Percentiles rank a stretch among this genome's conserved stretches.
Evolutionary conservation across 306 rosid genomes (phyloP).

Genomic region (Prunus davidiana): DNA sequence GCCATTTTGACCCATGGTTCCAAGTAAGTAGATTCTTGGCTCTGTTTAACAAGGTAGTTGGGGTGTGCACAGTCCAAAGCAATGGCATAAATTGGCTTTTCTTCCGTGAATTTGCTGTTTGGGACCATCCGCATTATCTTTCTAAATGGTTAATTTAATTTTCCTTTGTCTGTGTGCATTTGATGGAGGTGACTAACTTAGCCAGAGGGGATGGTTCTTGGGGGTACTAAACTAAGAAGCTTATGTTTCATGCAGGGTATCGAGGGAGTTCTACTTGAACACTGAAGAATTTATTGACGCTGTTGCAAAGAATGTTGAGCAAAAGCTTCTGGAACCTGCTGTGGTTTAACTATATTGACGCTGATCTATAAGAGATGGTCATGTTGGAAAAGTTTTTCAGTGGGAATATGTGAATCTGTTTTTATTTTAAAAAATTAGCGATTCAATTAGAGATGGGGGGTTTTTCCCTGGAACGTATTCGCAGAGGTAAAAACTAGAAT

Average conservation of each 20-base stretch:
- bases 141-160: too few species aligned
- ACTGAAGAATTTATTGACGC: conserved; percentile 84
- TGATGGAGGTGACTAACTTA: background rate
- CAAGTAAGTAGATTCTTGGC: conserved; percentile 50
- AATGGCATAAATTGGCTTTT: background rate
- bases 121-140: background rate
- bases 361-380: background rate
- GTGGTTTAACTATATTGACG: conserved; percentile 13
- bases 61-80: background rate
- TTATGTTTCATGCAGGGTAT: conserved; percentile 53
- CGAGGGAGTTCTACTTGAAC: conserved; percentile 75
- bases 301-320: conserved; percentile 63
- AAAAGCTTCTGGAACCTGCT: conserved; percentile 52
- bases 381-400: background rate
- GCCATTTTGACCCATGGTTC: conserved; percentile 85
- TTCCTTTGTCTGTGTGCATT: background rate
- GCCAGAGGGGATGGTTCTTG: background rate
- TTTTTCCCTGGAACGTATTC: background rate
- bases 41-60: background rate
- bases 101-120: background rate
- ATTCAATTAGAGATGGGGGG: background rate
- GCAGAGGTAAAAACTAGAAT: background rate
- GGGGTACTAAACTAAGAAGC: conserved; percentile 1
- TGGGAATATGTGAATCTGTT: background rate
- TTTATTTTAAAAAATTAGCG: background rate